These are phyloP conservation scores for Diaporthe batatas DNA, from an alignment of 2,329 filamentous ascomycete species.

Conservation along the genomic window DNA sequence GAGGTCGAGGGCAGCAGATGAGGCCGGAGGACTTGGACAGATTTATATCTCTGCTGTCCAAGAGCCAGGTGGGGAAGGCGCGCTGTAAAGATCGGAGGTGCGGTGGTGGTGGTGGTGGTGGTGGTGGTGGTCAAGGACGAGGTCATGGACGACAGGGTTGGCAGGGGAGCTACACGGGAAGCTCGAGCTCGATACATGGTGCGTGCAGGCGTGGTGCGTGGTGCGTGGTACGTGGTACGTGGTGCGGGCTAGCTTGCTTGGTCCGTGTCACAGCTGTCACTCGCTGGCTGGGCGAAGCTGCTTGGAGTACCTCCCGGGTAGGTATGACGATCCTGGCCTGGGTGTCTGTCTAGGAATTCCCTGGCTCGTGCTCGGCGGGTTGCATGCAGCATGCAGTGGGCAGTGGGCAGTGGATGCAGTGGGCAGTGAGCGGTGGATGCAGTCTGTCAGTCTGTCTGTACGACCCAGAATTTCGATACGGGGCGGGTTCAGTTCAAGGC, in stretches of 20 bases:
- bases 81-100: slow-evolving; percentile 18
- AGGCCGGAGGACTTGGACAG: slow-evolving; percentile 19
- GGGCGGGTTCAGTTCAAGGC: neutral
- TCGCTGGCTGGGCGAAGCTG: neutral
- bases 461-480: neutral
- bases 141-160: slow-evolving; percentile 20
- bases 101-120: neutral
- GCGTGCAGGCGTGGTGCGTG: neutral
- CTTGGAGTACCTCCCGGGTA: neutral
- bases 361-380: slow-evolving; percentile 21
- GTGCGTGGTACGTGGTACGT: neutral
- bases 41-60: slow-evolving; percentile 37
- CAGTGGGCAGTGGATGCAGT: too few species aligned
- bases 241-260: slow-evolving; percentile 16
- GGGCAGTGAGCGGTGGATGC: neutral
- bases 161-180: slow-evolving; percentile 13
- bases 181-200: slow-evolving; percentile 30
- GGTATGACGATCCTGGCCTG: slow-evolving; percentile 20
- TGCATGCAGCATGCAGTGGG: slow-evolving; percentile 24
- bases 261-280: slow-evolving; percentile 18
- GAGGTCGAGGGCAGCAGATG: slow-evolving; percentile 6
- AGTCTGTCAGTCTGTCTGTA: too few species aligned
- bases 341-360: slow-evolving; percentile 14
- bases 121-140: neutral
- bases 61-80: slow-evolving; percentile 35